Conservation (phyloP, 106 monocot genomes). For the Dendrobium huoshanense region DNA sequence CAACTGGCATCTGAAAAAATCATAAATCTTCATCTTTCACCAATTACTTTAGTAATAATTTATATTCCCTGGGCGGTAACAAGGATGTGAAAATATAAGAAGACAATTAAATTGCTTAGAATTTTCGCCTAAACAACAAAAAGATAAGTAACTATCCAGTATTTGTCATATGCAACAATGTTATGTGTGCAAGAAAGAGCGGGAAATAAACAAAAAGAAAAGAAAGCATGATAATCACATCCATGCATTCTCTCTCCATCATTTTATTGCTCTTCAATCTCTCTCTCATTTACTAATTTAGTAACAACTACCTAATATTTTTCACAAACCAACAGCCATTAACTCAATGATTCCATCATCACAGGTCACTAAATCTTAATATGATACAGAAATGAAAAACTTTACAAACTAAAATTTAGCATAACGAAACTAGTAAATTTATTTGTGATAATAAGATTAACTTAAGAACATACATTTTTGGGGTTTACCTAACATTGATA, state of each 20-base stretch:
- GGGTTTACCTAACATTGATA: neutral
- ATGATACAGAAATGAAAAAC: too few relatives aligned
- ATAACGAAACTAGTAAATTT: too few relatives aligned
- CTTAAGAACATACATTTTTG: neutral
- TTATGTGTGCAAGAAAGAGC: neutral
- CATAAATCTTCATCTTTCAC: neutral
- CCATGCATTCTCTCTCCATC: too few relatives aligned
- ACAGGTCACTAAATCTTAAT: too few relatives aligned
- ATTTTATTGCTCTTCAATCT: too few relatives aligned
- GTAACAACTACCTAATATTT: too few relatives aligned
- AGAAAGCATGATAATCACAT: neutral
- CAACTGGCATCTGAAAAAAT: neutral
- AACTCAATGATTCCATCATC: too few relatives aligned
- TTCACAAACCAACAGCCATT: too few relatives aligned
- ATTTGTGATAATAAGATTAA: neutral
- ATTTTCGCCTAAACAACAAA: neutral
- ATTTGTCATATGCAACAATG: neutral
- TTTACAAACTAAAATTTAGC: too few relatives aligned
- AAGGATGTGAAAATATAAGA: neutral
- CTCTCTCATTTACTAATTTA: too few relatives aligned
- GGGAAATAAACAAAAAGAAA: neutral
- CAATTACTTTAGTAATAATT: neutral
- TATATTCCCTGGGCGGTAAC: neutral
- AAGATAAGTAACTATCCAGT: neutral
- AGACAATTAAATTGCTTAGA: neutral